Evolutionary conservation across 2,329 filamentous ascomycete species (phyloP), one percentile per base, ranked within the genome.

Genomic region (Cytospora schulzeri): DNA sequence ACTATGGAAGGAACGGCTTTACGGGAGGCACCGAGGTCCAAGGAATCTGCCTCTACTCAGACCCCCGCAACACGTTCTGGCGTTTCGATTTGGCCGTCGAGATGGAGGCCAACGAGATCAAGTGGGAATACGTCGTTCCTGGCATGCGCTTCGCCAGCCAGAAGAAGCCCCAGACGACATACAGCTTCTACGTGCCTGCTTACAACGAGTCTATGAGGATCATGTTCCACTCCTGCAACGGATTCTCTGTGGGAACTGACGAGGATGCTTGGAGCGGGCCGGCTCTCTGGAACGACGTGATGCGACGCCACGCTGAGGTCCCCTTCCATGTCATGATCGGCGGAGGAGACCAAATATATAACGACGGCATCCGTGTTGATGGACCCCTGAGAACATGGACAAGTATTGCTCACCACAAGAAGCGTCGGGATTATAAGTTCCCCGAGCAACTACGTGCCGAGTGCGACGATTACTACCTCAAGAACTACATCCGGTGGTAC

Each of bases 151-250:
- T 88, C 72, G 79, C 81, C 60, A 84, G 84, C 68, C 77, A 80
- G 48, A 81, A 80, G 68, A 85, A 87, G 73, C 81, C 82, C 8
- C 80, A 78, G 65, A 77, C 75, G 80, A 96, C 33, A 1, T 35
- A 83, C 79, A 86, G 69, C 57, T 99, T 99, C 77, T 96, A 90
- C 82, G 87, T 98, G 5, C 94, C 95, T 15, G 92, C 91, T 15
- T 82, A 83, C 64, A 86, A 87, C 53, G 89, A 97, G 76, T 91
- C 91, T 5, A 98, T 99, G 94, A 92, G 96, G 74, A 91, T 97
- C 73, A 96, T 98, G 92, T 99, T 97, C 78, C 91, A 97, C 80
- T 97, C 92, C 64, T 97, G 95, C 80, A 99, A 99, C 76, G 96
- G 95, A 19, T 99, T 99, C 80, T 94, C 91, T 69, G 84, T 95